phyloP scores from a whole-genome alignment of 2,329 filamentous ascomycete genomes.

The Alternaria sp. region DNA sequence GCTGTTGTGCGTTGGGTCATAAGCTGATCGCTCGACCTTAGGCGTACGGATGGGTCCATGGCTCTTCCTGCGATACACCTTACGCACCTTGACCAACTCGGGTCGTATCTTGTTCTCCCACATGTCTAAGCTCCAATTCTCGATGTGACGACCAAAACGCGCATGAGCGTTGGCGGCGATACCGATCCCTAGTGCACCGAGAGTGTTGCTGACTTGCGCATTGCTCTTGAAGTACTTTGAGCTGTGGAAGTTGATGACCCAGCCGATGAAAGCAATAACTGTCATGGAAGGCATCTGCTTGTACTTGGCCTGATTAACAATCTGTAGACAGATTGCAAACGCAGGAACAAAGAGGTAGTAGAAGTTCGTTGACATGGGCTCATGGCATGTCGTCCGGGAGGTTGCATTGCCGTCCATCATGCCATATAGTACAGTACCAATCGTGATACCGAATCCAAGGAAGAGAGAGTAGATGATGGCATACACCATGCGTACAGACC shows the following conservation, averaged over 20 bases:
- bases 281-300: constrained; percentile 80
- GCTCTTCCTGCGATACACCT: constrained; percentile 32
- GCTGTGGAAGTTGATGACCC: constrained; percentile 77
- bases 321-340: constrained; percentile 76
- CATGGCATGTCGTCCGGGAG: constrained; percentile 53
- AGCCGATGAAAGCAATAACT: constrained; percentile 75
- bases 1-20: constrained; percentile 26
- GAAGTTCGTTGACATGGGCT: constrained; percentile 61
- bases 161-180: constrained; percentile 82
- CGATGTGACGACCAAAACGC: constrained; percentile 66
- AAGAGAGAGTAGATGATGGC: constrained; percentile 63
- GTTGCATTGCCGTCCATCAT: constrained; percentile 58
- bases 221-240: constrained; percentile 72
- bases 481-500: constrained; percentile 62
- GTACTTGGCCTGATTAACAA: constrained; percentile 85
- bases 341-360: constrained; percentile 76
- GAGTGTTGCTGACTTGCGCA: constrained; percentile 77
- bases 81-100: constrained; percentile 39
- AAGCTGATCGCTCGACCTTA: constrained; percentile 32
- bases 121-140: constrained; percentile 64
- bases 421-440: constrained; percentile 60
- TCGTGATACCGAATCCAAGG: constrained; percentile 61
- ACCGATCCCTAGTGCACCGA: constrained; percentile 79
- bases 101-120: constrained; percentile 62
- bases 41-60: constrained; percentile 25